Conservation (phyloP, 805 yeast genomes). For the Lachancea lanzarotensis region DNA sequence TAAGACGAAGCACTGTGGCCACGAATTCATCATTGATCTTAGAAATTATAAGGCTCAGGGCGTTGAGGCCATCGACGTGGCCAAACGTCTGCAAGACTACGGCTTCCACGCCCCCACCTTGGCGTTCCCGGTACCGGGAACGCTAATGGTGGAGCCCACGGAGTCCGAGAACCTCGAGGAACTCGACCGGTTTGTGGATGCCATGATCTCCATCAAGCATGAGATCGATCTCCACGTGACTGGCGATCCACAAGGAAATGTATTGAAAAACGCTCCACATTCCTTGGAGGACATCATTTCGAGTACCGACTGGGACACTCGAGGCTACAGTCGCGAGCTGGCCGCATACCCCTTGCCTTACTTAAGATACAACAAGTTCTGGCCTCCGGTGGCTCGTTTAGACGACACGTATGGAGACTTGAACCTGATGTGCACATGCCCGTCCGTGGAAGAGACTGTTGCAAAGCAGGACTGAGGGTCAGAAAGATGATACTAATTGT, state of each 20-base stretch:
- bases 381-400: constrained; percentile 92
- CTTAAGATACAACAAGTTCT: constrained; percentile 69
- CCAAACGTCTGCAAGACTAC: constrained; percentile 94
- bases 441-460: constrained; percentile 71
- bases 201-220: constrained; percentile 72
- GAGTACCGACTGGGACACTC: constrained; percentile 63
- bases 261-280: constrained; percentile 89
- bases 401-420: constrained; percentile 94
- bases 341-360: constrained; percentile 90
- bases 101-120: constrained; percentile 99
- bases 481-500: not conserved
- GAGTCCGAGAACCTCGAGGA: constrained; percentile 88
- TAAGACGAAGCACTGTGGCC: constrained; percentile 77
- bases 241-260: constrained; percentile 59
- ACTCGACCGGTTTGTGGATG: constrained; percentile 82
- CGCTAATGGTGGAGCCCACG: constrained; percentile 97
- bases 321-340: constrained; percentile 87
- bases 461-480: constrained; percentile 14
- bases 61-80: constrained; percentile 91
- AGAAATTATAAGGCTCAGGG: constrained; percentile 75
- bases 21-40: constrained; percentile 89
- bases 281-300: constrained; percentile 69
- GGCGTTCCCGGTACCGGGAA: constrained; percentile 98
- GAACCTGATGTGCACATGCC: constrained; percentile 90
- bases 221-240: constrained; percentile 72